Conservation (phyloP, 2,329 filamentous ascomycete species). For the Triangularia verruculosa region DNA sequence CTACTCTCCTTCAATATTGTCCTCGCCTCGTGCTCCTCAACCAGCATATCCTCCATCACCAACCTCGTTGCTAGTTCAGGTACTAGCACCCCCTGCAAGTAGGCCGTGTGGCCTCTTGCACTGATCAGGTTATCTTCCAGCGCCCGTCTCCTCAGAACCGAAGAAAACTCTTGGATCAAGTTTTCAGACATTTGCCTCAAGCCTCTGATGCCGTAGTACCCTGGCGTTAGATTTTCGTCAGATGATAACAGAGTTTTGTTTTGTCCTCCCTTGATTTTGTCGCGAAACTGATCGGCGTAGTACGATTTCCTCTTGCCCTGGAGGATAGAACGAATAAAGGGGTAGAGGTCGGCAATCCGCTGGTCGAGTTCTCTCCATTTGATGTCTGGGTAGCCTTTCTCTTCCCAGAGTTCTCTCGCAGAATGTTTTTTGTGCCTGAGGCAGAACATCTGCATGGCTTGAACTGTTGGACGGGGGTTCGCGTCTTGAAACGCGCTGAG, state of each 20-base stretch:
- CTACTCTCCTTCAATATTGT: constrained; percentile 64
- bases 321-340: constrained; percentile 57
- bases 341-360: constrained; percentile 57
- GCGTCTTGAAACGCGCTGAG: constrained; percentile 52
- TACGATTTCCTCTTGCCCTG: constrained; percentile 53
- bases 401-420: constrained; percentile 47
- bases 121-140: constrained; percentile 64
- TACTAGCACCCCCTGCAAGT: constrained; percentile 72
- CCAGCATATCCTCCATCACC: constrained; percentile 55
- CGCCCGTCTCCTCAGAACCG: constrained; percentile 58
- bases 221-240: constrained; percentile 61
- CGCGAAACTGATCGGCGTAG: constrained; percentile 57
- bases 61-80: constrained; percentile 62
- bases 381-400: constrained; percentile 65
- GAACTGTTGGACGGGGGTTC: constrained; percentile 50
- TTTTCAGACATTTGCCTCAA: constrained; percentile 68
- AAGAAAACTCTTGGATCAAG: constrained; percentile 59
- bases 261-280: constrained; percentile 54
- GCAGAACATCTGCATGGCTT: constrained; percentile 62
- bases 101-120: constrained; percentile 63
- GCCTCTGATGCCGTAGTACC: constrained; percentile 81
- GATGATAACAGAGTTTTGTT: constrained; percentile 59
- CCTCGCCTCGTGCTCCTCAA: constrained; percentile 43
- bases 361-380: constrained; percentile 62
- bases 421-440: constrained; percentile 56